Conservation (phyloP, 495 filamentous ascomycete genomes). For the Hyaloscypha variabilis region DNA sequence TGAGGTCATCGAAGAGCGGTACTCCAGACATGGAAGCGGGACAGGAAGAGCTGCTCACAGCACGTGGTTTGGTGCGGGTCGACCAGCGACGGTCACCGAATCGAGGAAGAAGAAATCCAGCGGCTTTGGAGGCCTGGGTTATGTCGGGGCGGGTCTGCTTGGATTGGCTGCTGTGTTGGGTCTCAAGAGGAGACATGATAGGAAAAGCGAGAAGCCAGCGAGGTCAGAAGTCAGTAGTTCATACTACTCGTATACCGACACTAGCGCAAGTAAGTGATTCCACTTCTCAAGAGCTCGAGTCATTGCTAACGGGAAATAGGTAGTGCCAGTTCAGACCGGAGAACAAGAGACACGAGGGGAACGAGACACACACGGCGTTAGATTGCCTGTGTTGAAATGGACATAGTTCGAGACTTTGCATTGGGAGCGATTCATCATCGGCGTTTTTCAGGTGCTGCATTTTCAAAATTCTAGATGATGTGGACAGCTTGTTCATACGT, state of each 20-base stretch:
- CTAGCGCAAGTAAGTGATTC: conserved; percentile 48
- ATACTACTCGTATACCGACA: conserved; percentile 46
- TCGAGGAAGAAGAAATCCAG: conserved; percentile 57
- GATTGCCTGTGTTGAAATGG: conserved; percentile 11
- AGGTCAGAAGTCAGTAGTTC: conserved; percentile 48
- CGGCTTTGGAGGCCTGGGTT: conserved; percentile 54
- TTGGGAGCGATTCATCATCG: conserved; percentile 13
- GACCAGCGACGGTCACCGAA: conserved; percentile 51
- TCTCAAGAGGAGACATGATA: conserved; percentile 65
- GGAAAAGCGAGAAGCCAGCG: conserved; percentile 50
- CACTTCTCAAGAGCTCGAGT: conserved; percentile 9
- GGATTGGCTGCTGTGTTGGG: conserved; percentile 74
- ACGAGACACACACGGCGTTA: conserved; percentile 24
- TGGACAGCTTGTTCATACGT: neutral
- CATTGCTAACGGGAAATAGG: conserved; percentile 42
- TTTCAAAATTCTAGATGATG: neutral
- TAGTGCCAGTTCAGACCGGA: conserved; percentile 45
- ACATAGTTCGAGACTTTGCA: conserved; percentile 19
- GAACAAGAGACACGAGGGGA: conserved; percentile 40
- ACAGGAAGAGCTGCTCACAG: conserved; percentile 46
- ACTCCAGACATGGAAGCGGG: conserved; percentile 52
- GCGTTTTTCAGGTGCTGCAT: conserved; percentile 6
- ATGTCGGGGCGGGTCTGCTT: conserved; percentile 65
- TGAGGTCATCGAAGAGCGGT: conserved; percentile 68
- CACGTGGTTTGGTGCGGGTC: conserved; percentile 67